These are phyloP conservation scores for Fallopia convolvulus DNA, from an alignment of 148 eudicot genomes.

Conservation along the genomic window DNA sequence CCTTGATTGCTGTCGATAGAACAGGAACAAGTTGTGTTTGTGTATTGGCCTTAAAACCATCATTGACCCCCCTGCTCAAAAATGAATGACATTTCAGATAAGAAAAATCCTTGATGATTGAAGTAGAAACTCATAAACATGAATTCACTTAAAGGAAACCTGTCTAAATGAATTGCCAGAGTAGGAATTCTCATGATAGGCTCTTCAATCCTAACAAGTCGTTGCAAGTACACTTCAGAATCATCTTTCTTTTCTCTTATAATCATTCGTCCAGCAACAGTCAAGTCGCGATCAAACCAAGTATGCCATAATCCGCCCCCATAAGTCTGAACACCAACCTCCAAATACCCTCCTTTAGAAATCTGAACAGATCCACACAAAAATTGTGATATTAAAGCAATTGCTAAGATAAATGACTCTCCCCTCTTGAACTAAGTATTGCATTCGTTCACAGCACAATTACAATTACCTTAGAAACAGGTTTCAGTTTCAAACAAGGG, in stretches of 20 bases:
- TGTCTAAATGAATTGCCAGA: slow-evolving; percentile 91
- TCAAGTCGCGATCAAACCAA: slow-evolving; percentile 94
- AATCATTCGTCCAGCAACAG: slow-evolving; percentile 86
- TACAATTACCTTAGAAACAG: slow-evolving; percentile 67
- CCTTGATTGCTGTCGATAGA: slow-evolving; percentile 91
- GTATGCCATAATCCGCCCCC: slow-evolving; percentile 99
- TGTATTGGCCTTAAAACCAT: slow-evolving; percentile 84
- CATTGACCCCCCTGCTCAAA: slow-evolving; percentile 52
- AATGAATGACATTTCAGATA: background rate
- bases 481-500: slow-evolving; percentile 92
- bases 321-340: slow-evolving; percentile 90
- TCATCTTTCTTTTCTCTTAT: slow-evolving; percentile 59
- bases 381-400: background rate
- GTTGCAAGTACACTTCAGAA: slow-evolving; percentile 51
- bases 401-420: background rate
- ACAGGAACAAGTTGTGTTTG: slow-evolving; percentile 89
- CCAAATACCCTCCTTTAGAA: slow-evolving; percentile 77
- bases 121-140: background rate
- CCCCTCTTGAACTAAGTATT: too few species aligned
- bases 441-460: background rate
- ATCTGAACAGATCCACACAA: slow-evolving; percentile 35
- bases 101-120: background rate
- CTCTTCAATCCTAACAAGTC: slow-evolving; percentile 66
- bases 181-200: slow-evolving; percentile 98
- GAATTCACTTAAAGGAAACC: slow-evolving; percentile 27